These are phyloP conservation scores for Dryas drummondii DNA, from an alignment of 306 rosid genomes.

Conservation along the genomic window DNA sequence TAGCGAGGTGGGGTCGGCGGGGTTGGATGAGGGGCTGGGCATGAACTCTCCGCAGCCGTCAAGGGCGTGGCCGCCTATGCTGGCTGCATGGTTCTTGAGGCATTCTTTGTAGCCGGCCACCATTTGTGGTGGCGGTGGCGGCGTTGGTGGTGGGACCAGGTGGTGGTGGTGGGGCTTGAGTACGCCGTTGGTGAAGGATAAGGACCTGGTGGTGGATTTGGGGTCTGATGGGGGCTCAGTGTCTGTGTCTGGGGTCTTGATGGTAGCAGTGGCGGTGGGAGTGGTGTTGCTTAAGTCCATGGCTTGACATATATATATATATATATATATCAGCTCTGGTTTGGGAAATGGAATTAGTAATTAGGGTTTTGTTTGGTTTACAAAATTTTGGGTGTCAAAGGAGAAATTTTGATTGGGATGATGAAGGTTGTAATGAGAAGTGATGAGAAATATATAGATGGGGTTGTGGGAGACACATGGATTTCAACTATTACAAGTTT, in stretches of 20 bases:
- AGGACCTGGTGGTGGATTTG: slow-evolving; percentile 34
- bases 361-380: slow-evolving; percentile 43
- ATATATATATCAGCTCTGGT: slow-evolving; percentile 8
- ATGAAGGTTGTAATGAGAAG: slow-evolving; percentile 45
- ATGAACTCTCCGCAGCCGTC: slow-evolving; percentile 96
- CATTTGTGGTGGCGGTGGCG: slow-evolving; percentile 3
- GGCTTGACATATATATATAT: slow-evolving; percentile 19
- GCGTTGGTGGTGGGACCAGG: neutral
- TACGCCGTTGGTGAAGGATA: slow-evolving; percentile 51
- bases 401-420: slow-evolving; percentile 20
- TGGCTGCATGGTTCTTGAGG: slow-evolving; percentile 86
- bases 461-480: slow-evolving; percentile 11
- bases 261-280: slow-evolving; percentile 18
- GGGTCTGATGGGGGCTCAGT: slow-evolving; percentile 44
- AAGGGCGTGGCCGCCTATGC: slow-evolving; percentile 76
- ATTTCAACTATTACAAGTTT: neutral
- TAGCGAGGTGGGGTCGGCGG: slow-evolving; percentile 63
- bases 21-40: slow-evolving; percentile 46
- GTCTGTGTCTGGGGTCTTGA: slow-evolving; percentile 36
- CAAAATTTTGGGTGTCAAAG: neutral
- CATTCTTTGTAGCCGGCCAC: slow-evolving; percentile 66
- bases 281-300: slow-evolving; percentile 42
- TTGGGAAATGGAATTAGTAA: neutral
- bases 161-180: slow-evolving; percentile 42
- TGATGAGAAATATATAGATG: slow-evolving; percentile 47